Conservation (phyloP, 768 basidiomycete species). For the Tricholoma matsutake region DNA sequence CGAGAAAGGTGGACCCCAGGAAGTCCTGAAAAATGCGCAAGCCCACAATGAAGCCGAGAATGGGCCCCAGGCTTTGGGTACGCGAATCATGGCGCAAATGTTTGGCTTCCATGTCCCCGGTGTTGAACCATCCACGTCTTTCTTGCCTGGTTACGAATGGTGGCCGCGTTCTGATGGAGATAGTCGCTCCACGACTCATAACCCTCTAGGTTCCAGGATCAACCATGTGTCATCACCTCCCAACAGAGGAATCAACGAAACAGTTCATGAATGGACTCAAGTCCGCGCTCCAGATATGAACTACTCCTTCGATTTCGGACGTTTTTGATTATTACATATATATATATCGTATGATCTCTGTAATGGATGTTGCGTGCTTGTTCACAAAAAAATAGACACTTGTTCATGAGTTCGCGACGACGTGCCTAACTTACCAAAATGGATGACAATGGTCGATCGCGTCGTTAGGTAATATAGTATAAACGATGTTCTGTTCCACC, state of each 20-base stretch:
- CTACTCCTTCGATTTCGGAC: conserved; percentile 17
- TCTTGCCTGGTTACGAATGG: conserved; percentile 61
- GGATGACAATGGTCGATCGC: conserved; percentile 18
- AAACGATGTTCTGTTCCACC: conserved; percentile 13
- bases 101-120: conserved; percentile 64
- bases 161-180: conserved; percentile 48
- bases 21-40: conserved; percentile 30
- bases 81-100: conserved; percentile 71
- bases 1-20: conserved; percentile 45
- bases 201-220: conserved; percentile 7
- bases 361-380: background rate
- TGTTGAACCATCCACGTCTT: conserved; percentile 56
- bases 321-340: conserved; percentile 5
- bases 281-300: conserved; percentile 10
- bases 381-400: background rate
- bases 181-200: conserved; percentile 16
- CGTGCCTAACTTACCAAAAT: background rate
- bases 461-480: conserved; percentile 20
- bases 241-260: conserved; percentile 1
- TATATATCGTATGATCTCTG: conserved; percentile 7
- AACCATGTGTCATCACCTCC: conserved; percentile 1
- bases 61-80: conserved; percentile 62
- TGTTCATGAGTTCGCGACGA: no score
- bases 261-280: conserved; percentile 10
- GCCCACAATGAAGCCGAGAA: conserved; percentile 27